Conservation (phyloP, 1,139 yeast species). For the Sugiyamaella grinbergsii region DNA sequence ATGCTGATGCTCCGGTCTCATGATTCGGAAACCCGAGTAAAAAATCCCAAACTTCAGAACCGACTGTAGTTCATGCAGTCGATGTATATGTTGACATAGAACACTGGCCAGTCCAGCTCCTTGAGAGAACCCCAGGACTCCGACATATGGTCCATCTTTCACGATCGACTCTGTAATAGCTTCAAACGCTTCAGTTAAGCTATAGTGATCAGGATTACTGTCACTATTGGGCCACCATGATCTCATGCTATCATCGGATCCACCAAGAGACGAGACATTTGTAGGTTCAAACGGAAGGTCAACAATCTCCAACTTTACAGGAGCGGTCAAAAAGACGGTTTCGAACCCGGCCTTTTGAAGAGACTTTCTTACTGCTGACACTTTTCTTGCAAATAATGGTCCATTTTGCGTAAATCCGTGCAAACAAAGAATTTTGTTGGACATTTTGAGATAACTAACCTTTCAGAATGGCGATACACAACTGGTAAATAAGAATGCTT, state of each 20-base stretch:
- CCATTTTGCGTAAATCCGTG: conserved; percentile 69
- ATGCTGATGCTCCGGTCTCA: conserved; percentile 54
- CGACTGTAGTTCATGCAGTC: conserved; percentile 43
- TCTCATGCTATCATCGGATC: conserved; percentile 47
- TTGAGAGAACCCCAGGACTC: conserved; percentile 87
- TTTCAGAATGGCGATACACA: background rate
- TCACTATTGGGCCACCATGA: conserved; percentile 51
- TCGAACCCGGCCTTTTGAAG: conserved; percentile 67
- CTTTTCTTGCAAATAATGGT: conserved; percentile 70
- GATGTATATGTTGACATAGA: conserved; percentile 36
- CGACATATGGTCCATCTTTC: conserved; percentile 82
- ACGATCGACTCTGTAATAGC: conserved; percentile 59
- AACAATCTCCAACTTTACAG: conserved; percentile 60
- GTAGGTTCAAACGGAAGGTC: conserved; percentile 53
- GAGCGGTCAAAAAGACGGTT: conserved; percentile 78
- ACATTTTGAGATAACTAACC: conserved; percentile 13
- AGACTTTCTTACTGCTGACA: conserved; percentile 75
- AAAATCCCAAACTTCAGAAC: conserved; percentile 68
- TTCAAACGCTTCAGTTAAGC: conserved; percentile 50
- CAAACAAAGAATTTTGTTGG: conserved; percentile 50
- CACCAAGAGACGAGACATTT: conserved; percentile 24
- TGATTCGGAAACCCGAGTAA: conserved; percentile 75
- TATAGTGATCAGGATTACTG: conserved; percentile 45
- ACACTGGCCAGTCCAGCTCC: conserved; percentile 81
- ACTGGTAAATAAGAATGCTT: no score